Conservation (phyloP, 2,329 filamentous ascomycete species). For the Purpureocillium lavendulum region DNA sequence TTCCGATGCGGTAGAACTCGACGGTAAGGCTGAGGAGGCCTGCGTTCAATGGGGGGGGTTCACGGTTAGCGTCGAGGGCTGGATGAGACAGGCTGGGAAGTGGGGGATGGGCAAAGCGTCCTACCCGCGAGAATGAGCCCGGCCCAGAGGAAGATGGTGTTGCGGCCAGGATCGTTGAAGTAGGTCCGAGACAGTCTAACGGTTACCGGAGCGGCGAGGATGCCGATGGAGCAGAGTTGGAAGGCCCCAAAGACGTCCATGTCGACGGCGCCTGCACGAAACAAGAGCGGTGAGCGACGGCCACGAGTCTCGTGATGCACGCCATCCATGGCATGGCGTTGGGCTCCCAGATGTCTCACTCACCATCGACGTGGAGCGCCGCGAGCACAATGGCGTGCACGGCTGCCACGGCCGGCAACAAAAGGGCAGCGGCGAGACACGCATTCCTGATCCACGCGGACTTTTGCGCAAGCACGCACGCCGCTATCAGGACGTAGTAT, state of each 20-base stretch:
- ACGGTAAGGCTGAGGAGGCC: slow-evolving; percentile 53
- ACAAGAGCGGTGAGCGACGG: background rate
- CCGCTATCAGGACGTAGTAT: slow-evolving; percentile 56
- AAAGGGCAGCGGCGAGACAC: slow-evolving; percentile 52
- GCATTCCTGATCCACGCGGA: slow-evolving; percentile 54
- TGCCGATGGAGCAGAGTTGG: slow-evolving; percentile 58
- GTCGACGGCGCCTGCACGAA: slow-evolving; percentile 48
- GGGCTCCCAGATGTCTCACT: slow-evolving; percentile 13
- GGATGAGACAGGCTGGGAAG: too few relatives aligned
- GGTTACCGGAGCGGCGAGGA: slow-evolving; percentile 54
- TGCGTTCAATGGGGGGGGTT: slow-evolving; percentile 11
- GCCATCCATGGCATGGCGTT: too few relatives aligned
- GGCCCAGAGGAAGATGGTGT: slow-evolving; percentile 61
- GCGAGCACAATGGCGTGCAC: slow-evolving; percentile 56
- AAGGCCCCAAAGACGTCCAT: slow-evolving; percentile 63
- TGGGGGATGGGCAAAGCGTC: too few relatives aligned
- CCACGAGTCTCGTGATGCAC: background rate
- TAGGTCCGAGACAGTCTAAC: slow-evolving; percentile 55
- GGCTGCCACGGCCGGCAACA: slow-evolving; percentile 56
- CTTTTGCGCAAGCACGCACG: slow-evolving; percentile 55
- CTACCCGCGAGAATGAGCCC: slow-evolving; percentile 49
- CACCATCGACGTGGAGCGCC: slow-evolving; percentile 48
- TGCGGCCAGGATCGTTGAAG: slow-evolving; percentile 54
- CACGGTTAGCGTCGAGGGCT: background rate
- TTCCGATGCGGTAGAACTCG: slow-evolving; percentile 51